Percentiles rank a stretch among this genome's conserved stretches.
These are phyloP conservation scores for Pulveroboletus ravenelii DNA, from an alignment of 768 basidiomycete genomes.

Conservation along the genomic window DNA sequence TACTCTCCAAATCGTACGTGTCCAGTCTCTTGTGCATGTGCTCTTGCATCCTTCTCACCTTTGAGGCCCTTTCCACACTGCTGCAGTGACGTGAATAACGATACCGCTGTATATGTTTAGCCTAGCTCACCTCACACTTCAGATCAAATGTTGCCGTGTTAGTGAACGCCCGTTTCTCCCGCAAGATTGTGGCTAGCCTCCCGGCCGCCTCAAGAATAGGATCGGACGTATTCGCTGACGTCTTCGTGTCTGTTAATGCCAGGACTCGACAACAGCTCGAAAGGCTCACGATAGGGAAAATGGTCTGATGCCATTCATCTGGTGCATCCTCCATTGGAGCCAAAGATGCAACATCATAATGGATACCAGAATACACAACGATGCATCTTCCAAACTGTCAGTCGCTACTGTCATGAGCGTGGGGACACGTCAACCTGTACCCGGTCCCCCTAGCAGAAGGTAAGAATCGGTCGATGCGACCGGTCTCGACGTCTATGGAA, in stretches of 20 bases:
- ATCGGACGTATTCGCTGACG: slow-evolving; percentile 40
- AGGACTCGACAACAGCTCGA: slow-evolving; percentile 8
- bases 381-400: slow-evolving; percentile 46
- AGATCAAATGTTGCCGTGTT: slow-evolving; percentile 91
- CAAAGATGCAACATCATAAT: slow-evolving; percentile 88
- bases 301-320: slow-evolving; percentile 83
- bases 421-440: slow-evolving; percentile 20
- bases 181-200: slow-evolving; percentile 66
- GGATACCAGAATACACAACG: slow-evolving; percentile 92
- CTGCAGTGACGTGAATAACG: slow-evolving; percentile 32
- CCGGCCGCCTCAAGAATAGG: slow-evolving; percentile 58
- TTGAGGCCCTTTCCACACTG: slow-evolving; percentile 81
- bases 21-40: slow-evolving; percentile 83
- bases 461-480: slow-evolving; percentile 78
- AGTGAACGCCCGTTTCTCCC: slow-evolving; percentile 79
- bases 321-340: slow-evolving; percentile 76
- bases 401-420: not conserved
- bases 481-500: slow-evolving; percentile 88
- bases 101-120: slow-evolving; percentile 1
- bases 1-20: slow-evolving; percentile 85
- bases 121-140: slow-evolving; percentile 67
- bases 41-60: slow-evolving; percentile 90
- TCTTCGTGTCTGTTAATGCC: slow-evolving; percentile 24
- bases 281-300: slow-evolving; percentile 58
- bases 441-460: slow-evolving; percentile 34